Base-by-base conservation (phyloP, 306 rosid species). In the Trichosanthes truncata region DNA sequence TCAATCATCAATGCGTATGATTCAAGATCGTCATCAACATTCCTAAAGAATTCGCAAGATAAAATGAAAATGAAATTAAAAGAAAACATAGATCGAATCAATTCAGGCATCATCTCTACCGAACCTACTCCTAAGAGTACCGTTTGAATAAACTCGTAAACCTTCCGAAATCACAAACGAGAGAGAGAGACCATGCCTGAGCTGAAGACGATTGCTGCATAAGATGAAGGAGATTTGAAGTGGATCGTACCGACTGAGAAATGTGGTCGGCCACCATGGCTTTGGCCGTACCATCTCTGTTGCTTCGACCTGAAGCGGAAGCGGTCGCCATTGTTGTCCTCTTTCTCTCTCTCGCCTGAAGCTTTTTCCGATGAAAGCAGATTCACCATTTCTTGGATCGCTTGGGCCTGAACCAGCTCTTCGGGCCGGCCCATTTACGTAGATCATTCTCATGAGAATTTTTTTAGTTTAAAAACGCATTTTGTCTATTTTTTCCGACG, bases 201-300 rank as follows among this genome's bases (percentile, higher is more conserved):
- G 96, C 79, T 41, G 89, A 86, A 78, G 97, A 92, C 49, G 98
- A 85, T 38, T 92, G 90, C 51, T 89, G 96, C 96, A 94, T 94
- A 69, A 94, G 92, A 41, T 88, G 92, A 80, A 94, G 90, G 80
- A 94, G 92, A 74, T 92, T 92, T 81, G 97, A 89, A 49, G 93
- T 92, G 78, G 98, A 94, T 65, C 84, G 92, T 21, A 94, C 90
- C 20, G 95, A 88, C 86, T 91, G 97, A 43, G 96, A 88, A 56
- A 94, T 92, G 79, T 94, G 98, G 67, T 94, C 97, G 20, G 90
- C 85, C 40, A 92, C 95, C 82, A 68, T 66, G 20, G 85, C 78
- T 84, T 92, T 88, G 10, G 97, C 91, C 53, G 93, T 80, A 12
- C 85, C 90, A 65, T 85, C 88, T 78, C 89, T 69, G 80, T 81